These are phyloP conservation scores for Capsella bursapastoris DNA, from an alignment of 345 rosid genomes.

Conservation along the genomic window DNA sequence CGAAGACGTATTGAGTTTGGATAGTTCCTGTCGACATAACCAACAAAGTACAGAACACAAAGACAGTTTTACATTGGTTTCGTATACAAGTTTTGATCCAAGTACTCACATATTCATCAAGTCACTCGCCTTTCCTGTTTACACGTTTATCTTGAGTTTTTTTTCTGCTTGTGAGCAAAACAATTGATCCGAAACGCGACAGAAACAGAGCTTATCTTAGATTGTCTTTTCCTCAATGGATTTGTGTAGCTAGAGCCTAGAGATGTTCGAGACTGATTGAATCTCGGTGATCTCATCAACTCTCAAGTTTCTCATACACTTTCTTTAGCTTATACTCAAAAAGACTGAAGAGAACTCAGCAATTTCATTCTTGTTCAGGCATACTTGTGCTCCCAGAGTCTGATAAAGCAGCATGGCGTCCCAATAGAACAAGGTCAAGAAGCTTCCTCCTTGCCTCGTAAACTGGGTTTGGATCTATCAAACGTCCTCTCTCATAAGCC, in stretches of 20 bases:
- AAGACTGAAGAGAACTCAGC: background rate
- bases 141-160: background rate
- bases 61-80: constrained; percentile 13
- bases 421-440: constrained; percentile 78
- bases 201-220: constrained; percentile 9
- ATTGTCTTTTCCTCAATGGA: background rate
- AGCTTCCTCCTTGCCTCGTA: constrained; percentile 76
- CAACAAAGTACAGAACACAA: background rate
- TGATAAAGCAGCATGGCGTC: constrained; percentile 56
- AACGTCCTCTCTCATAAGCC: constrained; percentile 75
- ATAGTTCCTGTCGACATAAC: constrained; percentile 28
- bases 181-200: background rate
- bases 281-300: constrained; percentile 25
- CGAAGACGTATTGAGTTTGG: constrained; percentile 20
- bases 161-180: background rate
- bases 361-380: constrained; percentile 38
- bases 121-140: background rate
- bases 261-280: constrained; percentile 4
- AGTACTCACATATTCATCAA: constrained; percentile 9
- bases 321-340: constrained; percentile 6
- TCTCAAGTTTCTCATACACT: constrained; percentile 15
- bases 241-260: background rate
- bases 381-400: constrained; percentile 35
- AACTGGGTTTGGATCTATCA: constrained; percentile 72
- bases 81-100: background rate